Conservation (phyloP, 441 rosid genomes). For the Manihot esculenta region DNA sequence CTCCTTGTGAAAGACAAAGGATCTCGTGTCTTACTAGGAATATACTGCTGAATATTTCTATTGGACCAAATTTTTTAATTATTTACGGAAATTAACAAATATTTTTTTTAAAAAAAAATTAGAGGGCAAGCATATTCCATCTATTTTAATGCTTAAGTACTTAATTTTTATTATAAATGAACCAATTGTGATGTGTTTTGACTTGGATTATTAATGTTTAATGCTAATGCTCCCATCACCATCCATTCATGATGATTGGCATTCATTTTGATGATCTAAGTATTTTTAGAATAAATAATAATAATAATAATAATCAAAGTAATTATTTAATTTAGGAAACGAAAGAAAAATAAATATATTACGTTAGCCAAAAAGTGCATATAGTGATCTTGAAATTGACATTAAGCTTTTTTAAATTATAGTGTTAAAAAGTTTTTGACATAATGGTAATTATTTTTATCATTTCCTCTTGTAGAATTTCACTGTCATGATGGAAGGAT, state of each 20-base stretch:
- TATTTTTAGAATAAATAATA: background rate
- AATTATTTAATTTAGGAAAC: too few relatives aligned
- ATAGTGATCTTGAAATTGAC: slow-evolving; percentile 2
- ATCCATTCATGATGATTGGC: background rate
- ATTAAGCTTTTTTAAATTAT: too few relatives aligned
- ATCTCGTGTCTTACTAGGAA: slow-evolving; percentile 24
- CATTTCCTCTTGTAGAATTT: slow-evolving; percentile 3
- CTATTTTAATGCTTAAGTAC: background rate
- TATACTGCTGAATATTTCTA: slow-evolving; percentile 23
- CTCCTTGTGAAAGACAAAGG: slow-evolving; percentile 21
- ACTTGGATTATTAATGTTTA: slow-evolving; percentile 30
- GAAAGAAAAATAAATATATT: too few relatives aligned
- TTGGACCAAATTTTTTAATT: background rate
- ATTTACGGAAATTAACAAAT: slow-evolving; percentile 27
- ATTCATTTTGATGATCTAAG: background rate
- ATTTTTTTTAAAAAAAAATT: background rate
- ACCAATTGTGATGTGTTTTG: slow-evolving; percentile 33
- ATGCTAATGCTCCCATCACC: slow-evolving; percentile 28
- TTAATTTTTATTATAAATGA: background rate
- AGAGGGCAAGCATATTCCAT: background rate
- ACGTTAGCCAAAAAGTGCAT: slow-evolving; percentile 17
- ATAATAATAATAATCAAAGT: too few relatives aligned
- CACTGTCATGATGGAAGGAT: slow-evolving; percentile 21
- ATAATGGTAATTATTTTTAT: background rate
- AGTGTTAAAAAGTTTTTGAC: slow-evolving; percentile 5